Evolutionary conservation across 164 flowering plant species (phyloP).

Genomic region (Taxillus chinensis): DNA sequence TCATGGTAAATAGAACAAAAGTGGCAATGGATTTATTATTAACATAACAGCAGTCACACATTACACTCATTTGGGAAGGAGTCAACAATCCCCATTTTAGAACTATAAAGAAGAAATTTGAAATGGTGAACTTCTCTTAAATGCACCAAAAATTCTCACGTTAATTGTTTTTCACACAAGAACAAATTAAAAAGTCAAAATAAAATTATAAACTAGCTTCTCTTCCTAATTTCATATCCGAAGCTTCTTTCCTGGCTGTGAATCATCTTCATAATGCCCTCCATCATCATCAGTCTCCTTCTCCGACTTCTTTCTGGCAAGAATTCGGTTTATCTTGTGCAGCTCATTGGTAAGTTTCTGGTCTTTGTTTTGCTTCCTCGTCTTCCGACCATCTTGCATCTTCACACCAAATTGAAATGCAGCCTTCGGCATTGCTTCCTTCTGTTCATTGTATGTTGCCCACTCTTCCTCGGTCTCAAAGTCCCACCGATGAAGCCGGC

Average conservation of each 20-base stretch:
- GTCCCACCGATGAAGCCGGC: constrained; percentile 97
- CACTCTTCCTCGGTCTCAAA: constrained; percentile 98
- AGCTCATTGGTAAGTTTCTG: constrained; percentile 89
- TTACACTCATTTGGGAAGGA: too few species aligned
- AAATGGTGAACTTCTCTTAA: too few species aligned
- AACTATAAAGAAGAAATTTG: too few species aligned
- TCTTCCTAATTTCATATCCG: constrained; percentile 28
- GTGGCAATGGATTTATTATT: too few species aligned
- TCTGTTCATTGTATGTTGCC: constrained; percentile 94
- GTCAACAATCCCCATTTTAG: too few species aligned
- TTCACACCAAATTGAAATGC: constrained; percentile 99
- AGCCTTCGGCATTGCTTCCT: constrained; percentile 99
- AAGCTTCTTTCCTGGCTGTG: constrained; percentile 65
- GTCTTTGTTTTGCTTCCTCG: constrained; percentile 90
- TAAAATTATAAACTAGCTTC: too few species aligned
- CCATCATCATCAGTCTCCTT: constrained; percentile 42
- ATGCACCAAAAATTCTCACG: too few species aligned
- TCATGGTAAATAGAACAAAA: too few species aligned
- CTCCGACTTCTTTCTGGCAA: constrained; percentile 74
- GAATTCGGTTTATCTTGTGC: constrained; percentile 83
- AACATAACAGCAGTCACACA: too few species aligned
- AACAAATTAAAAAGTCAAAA: too few species aligned
- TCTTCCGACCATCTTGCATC: constrained; percentile 98
- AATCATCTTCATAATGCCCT: constrained; percentile 44
- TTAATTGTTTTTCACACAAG: too few species aligned